A percentile compares a stretch with the other conserved stretches of the same genome.
phyloP scores from a whole-genome alignment of 1,284 basidiomycete genomes.

The Agaricales sp. region DNA sequence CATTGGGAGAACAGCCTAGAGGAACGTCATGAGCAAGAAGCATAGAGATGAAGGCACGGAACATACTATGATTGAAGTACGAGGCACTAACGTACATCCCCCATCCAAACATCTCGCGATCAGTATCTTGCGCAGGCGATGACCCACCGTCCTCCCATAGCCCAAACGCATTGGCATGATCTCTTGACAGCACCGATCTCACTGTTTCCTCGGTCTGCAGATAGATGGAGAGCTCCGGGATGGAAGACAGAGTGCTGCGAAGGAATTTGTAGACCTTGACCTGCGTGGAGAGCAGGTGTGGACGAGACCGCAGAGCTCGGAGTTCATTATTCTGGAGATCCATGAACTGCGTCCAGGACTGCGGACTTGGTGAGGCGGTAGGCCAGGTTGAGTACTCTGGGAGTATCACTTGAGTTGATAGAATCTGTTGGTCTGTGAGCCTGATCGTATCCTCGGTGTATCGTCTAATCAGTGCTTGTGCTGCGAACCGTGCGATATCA shows the following conservation, averaged over 20 bases:
- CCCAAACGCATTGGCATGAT: conserved; percentile 57
- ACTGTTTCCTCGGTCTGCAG: conserved; percentile 29
- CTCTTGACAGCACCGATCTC: conserved; percentile 43
- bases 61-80: conserved; percentile 57
- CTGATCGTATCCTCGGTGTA: conserved; percentile 22
- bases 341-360: conserved; percentile 30
- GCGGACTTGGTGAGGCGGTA: conserved; percentile 2
- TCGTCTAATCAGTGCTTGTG: conserved; percentile 33
- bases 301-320: conserved; percentile 24
- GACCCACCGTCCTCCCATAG: conserved; percentile 40
- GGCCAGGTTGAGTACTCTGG: too few species aligned
- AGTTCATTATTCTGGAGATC: conserved; percentile 42
- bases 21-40: conserved; percentile 4
- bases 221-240: conserved; percentile 23
- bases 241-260: conserved; percentile 19
- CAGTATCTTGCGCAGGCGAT: conserved; percentile 20
- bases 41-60: background rate
- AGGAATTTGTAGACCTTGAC: conserved; percentile 39
- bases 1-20: conserved; percentile 48
- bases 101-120: conserved; percentile 58
- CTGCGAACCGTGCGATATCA: conserved; percentile 39
- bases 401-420: too few species aligned
- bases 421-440: too few species aligned
- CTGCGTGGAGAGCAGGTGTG: conserved; percentile 32
- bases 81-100: conserved; percentile 48